Percentiles rank a stretch among this genome's conserved stretches.
Conservation (phyloP, 352 stramenopile species). For the Discostella stelligera region DNA sequence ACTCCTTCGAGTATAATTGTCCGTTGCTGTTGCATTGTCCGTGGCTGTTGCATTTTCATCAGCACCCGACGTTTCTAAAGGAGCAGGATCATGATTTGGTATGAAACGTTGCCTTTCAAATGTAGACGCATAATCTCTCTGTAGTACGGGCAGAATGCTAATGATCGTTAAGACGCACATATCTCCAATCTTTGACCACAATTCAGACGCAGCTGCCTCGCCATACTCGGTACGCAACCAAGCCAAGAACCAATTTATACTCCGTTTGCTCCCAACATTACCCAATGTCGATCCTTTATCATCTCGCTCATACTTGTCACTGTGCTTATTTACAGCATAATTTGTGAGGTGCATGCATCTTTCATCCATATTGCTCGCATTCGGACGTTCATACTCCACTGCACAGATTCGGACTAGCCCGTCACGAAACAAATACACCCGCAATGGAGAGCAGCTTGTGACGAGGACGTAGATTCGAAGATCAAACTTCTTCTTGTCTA, state of each 20-base stretch:
- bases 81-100: slow-evolving; percentile 1
- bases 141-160: slow-evolving; percentile 89
- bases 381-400: slow-evolving; percentile 76
- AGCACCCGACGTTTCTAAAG: neutral
- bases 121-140: slow-evolving; percentile 89
- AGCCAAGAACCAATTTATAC: slow-evolving; percentile 89
- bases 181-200: slow-evolving; percentile 91
- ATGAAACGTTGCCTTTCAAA: slow-evolving; percentile 50
- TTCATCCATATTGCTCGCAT: slow-evolving; percentile 68
- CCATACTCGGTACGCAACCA: slow-evolving; percentile 85
- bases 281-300: slow-evolving; percentile 5
- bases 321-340: slow-evolving; percentile 85
- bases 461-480: slow-evolving; percentile 88
- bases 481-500: slow-evolving; percentile 92
- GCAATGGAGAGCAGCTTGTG: slow-evolving; percentile 81
- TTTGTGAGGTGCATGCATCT: slow-evolving; percentile 92
- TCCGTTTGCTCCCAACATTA: slow-evolving; percentile 61
- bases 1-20: slow-evolving; percentile 23
- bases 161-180: slow-evolving; percentile 93
- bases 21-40: neutral
- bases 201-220: slow-evolving; percentile 68
- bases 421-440: slow-evolving; percentile 87
- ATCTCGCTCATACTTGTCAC: slow-evolving; percentile 48
- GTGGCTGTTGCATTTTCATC: neutral
- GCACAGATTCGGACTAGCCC: slow-evolving; percentile 86